phyloP scores from a whole-genome alignment of 805 yeast species.

The Osmozyma mogii region DNA sequence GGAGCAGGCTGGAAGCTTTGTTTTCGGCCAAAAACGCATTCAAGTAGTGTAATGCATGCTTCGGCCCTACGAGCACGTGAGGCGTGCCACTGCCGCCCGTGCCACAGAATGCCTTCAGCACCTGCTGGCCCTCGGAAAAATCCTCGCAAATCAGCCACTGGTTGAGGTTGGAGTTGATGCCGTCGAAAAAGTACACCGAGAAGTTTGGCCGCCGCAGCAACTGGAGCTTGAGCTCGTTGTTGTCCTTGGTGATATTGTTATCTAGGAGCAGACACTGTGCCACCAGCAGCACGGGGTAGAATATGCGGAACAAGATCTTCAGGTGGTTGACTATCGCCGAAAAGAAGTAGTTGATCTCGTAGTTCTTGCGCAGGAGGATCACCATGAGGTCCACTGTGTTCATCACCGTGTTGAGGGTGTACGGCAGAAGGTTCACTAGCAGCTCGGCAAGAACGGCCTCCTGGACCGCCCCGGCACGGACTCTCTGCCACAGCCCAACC shows the following conservation, averaged over 20 bases:
- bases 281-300: slow-evolving; percentile 59
- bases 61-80: slow-evolving; percentile 57
- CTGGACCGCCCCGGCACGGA: slow-evolving; percentile 52
- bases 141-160: slow-evolving; percentile 82
- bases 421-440: slow-evolving; percentile 58
- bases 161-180: slow-evolving; percentile 43
- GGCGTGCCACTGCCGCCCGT: slow-evolving; percentile 54
- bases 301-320: slow-evolving; percentile 63
- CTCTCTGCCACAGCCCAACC: slow-evolving; percentile 77
- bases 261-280: slow-evolving; percentile 48
- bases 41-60: slow-evolving; percentile 42
- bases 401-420: slow-evolving; percentile 56
- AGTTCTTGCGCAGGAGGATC: slow-evolving; percentile 61
- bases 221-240: slow-evolving; percentile 41
- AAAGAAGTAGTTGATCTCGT: slow-evolving; percentile 71
- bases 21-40: slow-evolving; percentile 45
- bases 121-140: slow-evolving; percentile 79
- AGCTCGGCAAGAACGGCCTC: slow-evolving; percentile 36
- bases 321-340: slow-evolving; percentile 62
- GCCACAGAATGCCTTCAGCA: slow-evolving; percentile 52
- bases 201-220: slow-evolving; percentile 63
- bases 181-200: slow-evolving; percentile 64
- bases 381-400: slow-evolving; percentile 61
- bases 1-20: slow-evolving; percentile 10
- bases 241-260: slow-evolving; percentile 34